These are phyloP conservation scores for Cordyceps pruinosa DNA, from an alignment of 2,329 filamentous ascomycete genomes.

Conservation along the genomic window DNA sequence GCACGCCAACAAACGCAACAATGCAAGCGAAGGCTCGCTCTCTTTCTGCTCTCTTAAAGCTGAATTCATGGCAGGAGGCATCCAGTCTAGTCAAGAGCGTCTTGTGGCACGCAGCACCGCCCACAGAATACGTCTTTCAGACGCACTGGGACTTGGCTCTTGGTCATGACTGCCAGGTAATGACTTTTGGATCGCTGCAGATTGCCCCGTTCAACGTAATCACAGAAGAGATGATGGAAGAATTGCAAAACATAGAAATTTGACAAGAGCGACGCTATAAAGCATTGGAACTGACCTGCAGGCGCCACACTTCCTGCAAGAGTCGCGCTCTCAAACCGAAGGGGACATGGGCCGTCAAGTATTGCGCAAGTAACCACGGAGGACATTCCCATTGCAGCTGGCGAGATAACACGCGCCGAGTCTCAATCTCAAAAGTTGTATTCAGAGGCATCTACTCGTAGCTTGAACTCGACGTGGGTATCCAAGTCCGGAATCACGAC, in stretches of 20 bases:
- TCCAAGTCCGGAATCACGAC: too few relatives aligned
- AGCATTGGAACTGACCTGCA: background rate
- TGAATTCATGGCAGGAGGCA: background rate
- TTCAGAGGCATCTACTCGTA: too few relatives aligned
- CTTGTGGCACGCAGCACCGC: slow-evolving; percentile 1
- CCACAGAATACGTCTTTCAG: slow-evolving; percentile 1
- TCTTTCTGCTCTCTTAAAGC: background rate
- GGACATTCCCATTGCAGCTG: too few relatives aligned
- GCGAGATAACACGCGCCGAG: too few relatives aligned
- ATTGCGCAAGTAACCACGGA: background rate
- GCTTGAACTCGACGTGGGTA: too few relatives aligned
- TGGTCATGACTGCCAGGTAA: background rate
- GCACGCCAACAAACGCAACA: background rate
- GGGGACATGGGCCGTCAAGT: too few relatives aligned
- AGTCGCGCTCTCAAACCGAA: too few relatives aligned
- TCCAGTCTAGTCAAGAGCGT: background rate
- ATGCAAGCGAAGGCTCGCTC: background rate
- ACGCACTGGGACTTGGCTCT: slow-evolving; percentile 10
- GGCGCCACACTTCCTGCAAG: too few relatives aligned
- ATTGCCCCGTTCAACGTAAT: background rate
- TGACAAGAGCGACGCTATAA: background rate
- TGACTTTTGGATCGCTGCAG: background rate
- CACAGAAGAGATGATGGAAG: background rate
- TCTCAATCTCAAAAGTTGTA: too few relatives aligned
- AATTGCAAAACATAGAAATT: background rate